Evolutionary conservation across 2,329 filamentous ascomycete genomes (phyloP).

Genomic region (Zymoseptoria passerinii): DNA sequence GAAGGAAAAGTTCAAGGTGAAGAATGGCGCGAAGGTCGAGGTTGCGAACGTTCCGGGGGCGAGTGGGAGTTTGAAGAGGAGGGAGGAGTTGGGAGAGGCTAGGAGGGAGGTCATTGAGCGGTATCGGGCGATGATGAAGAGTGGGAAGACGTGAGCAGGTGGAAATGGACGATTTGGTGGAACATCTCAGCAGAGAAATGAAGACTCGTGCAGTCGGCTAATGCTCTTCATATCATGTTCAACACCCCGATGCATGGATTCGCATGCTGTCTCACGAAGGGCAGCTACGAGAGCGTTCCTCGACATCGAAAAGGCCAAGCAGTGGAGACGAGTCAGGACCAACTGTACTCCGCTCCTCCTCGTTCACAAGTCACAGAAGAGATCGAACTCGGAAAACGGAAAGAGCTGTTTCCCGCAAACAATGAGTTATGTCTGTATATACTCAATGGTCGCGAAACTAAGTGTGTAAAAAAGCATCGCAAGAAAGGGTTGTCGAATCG

Average conservation of each 20-base stretch:
- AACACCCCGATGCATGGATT: too few species aligned
- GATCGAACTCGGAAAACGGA: background rate
- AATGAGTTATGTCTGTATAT: background rate
- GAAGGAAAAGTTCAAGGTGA: conserved; percentile 57
- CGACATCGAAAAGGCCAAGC: too few species aligned
- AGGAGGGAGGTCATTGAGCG: conserved; percentile 63
- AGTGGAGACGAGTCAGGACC: too few species aligned
- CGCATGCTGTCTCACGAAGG: too few species aligned
- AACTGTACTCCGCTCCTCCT: too few species aligned
- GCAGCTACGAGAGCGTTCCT: too few species aligned
- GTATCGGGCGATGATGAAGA: conserved; percentile 63
- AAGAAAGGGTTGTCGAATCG: background rate
- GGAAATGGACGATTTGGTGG: background rate
- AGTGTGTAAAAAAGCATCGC: background rate
- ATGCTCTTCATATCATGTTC: too few species aligned
- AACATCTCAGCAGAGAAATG: background rate
- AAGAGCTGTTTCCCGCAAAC: background rate
- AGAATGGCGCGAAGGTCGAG: conserved; percentile 55
- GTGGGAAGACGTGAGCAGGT: conserved; percentile 31
- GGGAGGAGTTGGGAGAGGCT: conserved; percentile 64
- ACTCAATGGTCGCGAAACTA: background rate
- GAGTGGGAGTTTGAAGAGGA: conserved; percentile 61
- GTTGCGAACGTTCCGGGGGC: conserved; percentile 61
- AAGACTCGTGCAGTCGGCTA: background rate
- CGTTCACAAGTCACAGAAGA: background rate